Base-by-base conservation (phyloP, 805 yeast species). In the Myxozyma nipponensis region DNA sequence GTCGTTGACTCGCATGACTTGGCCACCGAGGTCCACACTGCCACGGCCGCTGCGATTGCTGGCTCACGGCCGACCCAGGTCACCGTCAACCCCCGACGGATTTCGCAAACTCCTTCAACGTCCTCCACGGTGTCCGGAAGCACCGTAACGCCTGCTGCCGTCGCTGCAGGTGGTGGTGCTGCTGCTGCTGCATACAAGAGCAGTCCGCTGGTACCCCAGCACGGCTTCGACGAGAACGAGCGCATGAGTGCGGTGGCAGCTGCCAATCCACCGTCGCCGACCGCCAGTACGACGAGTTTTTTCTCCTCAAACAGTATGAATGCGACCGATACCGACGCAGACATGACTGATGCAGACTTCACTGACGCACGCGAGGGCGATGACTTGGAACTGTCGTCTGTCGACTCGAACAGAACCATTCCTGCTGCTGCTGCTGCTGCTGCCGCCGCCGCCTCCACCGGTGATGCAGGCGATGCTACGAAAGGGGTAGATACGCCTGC, bases 211-310 rank as follows among this genome's bases (percentile, higher is more conserved):
- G 19, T 23, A 17, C 38, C 19, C 32, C 44, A 7, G n/a, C 26
- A 17, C 9, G 35, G 24, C 9, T 39, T 18, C 9, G 19, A 38
- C 30, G 23, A 21, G 18, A 7, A 9, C 24, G 44, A 38, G 7
- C 13, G 21, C 10, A 28, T 13, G 21, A 24, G 4, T 19, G 42
- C 36, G 24, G 26, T n/a, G 3, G 26, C 38, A 10, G 42, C 17
- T 25, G 44, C 41, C 1, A 25, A 24, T 15, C 19, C 42, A 2
- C 46, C 50, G 17, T 47, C 54, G 13, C 50, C 57, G 38, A 55
- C 57, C n/a, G 43, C 57, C 2, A 55, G 49, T 15, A 50, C 52
- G 21, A 50, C 57, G 5, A 37, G 49, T 9, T 50, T 55, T 23
- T 53, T 49, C 39, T 49, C 46, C 36, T 38, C 57, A 34, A 39